Percentiles rank a stretch among this genome's conserved stretches.
phyloP scores from a whole-genome alignment of 352 stramenopile genomes.

The Globisporangium nagaii region DNA sequence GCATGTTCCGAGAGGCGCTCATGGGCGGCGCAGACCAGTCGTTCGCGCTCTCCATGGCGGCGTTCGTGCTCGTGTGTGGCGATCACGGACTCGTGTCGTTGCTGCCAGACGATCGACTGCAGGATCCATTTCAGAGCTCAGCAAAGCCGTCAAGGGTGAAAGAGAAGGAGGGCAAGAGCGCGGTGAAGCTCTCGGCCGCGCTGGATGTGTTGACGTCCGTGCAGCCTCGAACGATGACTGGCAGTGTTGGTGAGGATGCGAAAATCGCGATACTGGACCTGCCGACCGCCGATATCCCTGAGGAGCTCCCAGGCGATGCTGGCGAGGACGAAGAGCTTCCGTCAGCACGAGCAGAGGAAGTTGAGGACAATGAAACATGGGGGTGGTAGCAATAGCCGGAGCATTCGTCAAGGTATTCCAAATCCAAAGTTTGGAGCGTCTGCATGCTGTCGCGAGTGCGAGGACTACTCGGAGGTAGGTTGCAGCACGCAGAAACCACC shows the following conservation, averaged over 20 bases:
- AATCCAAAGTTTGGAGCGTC: too few species aligned
- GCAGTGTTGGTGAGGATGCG: too few species aligned
- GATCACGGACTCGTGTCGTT: constrained; percentile 68
- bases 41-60: constrained; percentile 65
- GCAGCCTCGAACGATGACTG: too few species aligned
- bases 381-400: too few species aligned
- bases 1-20: constrained; percentile 73
- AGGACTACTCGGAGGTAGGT: too few species aligned
- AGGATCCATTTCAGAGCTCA: constrained; percentile 32
- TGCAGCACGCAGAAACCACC: too few species aligned
- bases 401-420: too few species aligned
- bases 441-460: too few species aligned
- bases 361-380: constrained; percentile 32
- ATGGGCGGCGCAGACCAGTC: constrained; percentile 59
- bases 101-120: constrained; percentile 50
- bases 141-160: neutral
- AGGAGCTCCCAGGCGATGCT: constrained; percentile 20
- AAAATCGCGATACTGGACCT: neutral
- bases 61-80: constrained; percentile 64
- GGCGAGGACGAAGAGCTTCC: neutral
- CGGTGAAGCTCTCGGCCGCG: neutral
- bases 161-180: neutral
- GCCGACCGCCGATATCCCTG: constrained; percentile 23
- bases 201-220: neutral
- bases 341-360: constrained; percentile 31